phyloP scores from a whole-genome alignment of 306 rosid species.

The Prunus mongolica region DNA sequence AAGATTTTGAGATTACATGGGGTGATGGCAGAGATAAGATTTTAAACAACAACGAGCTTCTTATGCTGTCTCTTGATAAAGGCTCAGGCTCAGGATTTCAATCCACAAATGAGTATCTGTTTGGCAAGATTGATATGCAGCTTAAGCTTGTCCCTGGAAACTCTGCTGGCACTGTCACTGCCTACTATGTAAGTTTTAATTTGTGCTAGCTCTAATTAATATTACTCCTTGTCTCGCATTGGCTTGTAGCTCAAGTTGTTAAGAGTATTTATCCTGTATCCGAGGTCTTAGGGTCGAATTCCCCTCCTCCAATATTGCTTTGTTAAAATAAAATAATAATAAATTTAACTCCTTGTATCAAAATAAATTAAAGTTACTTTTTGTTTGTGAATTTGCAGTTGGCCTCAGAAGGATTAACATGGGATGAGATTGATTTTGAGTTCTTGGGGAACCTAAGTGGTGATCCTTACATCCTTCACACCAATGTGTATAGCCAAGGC shows the following conservation, averaged over 20 bases:
- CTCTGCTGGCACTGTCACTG: constrained; percentile 82
- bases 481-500: constrained; percentile 67
- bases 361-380: no score
- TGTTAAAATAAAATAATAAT: no score
- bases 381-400: no score
- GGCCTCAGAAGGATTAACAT: constrained; percentile 12
- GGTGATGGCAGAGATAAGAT: constrained; percentile 69
- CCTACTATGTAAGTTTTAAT: constrained; percentile 49
- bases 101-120: constrained; percentile 54
- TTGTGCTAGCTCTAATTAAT: no score
- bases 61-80: constrained; percentile 50
- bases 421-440: constrained; percentile 82
- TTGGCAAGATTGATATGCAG: constrained; percentile 68
- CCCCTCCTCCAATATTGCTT: no score
- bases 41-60: constrained; percentile 49
- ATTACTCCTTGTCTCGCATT: not conserved
- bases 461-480: constrained; percentile 68
- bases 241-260: constrained; percentile 28
- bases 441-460: constrained; percentile 69
- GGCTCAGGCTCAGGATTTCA: constrained; percentile 74
- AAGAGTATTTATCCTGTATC: no score
- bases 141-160: constrained; percentile 73
- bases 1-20: constrained; percentile 60
- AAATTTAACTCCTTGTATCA: no score
- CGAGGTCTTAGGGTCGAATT: no score